A percentile compares a stretch with the other conserved stretches of the same genome.
These are phyloP conservation scores for Suhomyces yuchorum DNA, from an alignment of 1,139 yeast genomes.

Conservation along the genomic window DNA sequence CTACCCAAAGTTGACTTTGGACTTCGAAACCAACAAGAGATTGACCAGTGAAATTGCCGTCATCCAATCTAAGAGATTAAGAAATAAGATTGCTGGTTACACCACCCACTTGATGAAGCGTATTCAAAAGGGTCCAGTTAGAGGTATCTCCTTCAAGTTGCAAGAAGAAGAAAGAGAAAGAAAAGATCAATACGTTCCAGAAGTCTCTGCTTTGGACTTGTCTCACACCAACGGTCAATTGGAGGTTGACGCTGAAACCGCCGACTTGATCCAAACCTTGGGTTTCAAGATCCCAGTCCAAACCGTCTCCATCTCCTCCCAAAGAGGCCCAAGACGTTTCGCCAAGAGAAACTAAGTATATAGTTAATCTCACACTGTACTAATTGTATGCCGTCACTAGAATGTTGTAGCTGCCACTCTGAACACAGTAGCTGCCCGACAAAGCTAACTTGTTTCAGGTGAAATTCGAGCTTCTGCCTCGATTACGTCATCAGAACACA, in stretches of 20 bases:
- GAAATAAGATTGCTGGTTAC: slow-evolving; percentile 99
- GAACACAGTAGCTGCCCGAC: too few species aligned
- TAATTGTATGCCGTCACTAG: slow-evolving; percentile 10
- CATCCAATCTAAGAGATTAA: slow-evolving; percentile 99
- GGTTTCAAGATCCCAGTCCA: slow-evolving; percentile 96
- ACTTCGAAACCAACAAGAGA: slow-evolving; percentile 99
- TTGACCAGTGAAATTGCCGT: slow-evolving; percentile 97
- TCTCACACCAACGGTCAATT: slow-evolving; percentile 95
- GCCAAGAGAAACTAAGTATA: slow-evolving; percentile 81
- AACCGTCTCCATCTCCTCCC: slow-evolving; percentile 90
- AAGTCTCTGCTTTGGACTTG: slow-evolving; percentile 98
- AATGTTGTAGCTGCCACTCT: not conserved
- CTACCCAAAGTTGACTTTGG: slow-evolving; percentile 99
- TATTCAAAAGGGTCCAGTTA: slow-evolving; percentile 99
- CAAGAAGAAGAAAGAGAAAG: slow-evolving; percentile 99
- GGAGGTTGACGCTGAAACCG: slow-evolving; percentile 97
- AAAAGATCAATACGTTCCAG: slow-evolving; percentile 99
- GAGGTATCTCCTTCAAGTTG: slow-evolving; percentile 99
- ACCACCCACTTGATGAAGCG: slow-evolving; percentile 99
- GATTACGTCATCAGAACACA: slow-evolving; percentile 10
- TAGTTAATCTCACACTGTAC: slow-evolving; percentile 15
- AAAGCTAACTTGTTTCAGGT: not conserved
- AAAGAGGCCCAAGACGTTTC: slow-evolving; percentile 93
- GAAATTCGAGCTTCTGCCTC: not conserved
- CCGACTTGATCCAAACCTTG: slow-evolving; percentile 91